Base-by-base conservation (phyloP, 2,329 filamentous ascomycete genomes). In the Calonectria pseudoturangicola region DNA sequence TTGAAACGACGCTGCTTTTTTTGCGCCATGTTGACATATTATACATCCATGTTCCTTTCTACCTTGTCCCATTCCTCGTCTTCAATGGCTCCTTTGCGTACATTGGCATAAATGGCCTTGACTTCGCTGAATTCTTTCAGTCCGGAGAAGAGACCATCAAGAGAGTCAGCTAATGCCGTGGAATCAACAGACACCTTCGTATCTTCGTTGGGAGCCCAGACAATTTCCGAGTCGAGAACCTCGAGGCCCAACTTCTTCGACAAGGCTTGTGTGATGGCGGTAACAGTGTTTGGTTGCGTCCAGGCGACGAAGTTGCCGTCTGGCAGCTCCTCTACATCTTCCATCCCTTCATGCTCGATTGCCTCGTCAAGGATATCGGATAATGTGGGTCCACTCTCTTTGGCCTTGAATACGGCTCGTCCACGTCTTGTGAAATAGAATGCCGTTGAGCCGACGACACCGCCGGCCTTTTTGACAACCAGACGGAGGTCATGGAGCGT, bases 341-440 rank as follows among this genome's bases (percentile, higher is more conserved):
- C 91, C 1, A 93, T 94, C 12, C 95, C 96, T 12, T 93, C 94
- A 39, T 83, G 82, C 81, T 98, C 96, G 64, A 98, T 92, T 7
- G 94, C 95, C 67, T 93, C 95, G 66, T 93, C 90, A 77, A 98
- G 92, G 50, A 98, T 85, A 28, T 95, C 90, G 47, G 95, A 92
- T 64, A 97, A 91, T 7, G 91, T 89, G 12, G 87, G 82, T 2
- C 83, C 81, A 28, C 82, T 84, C 30, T 84, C 89, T 74, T 88
- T 84, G 18, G 76, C 86, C 80, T 92, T 91, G 79, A 98, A 92
- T 4, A 93, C 87, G 33, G 95, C 89, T 66, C 92, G 89, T 2
- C 97, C 97, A 72, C 93, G 93, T 80, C 93, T 94, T 69, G 94
- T 90, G 82, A 99, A 99, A 79, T 98, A 89, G 84, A 96, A 98